Base-by-base conservation (phyloP, 192 early-diverging fungal genomes). In the Dispira simplex region DNA sequence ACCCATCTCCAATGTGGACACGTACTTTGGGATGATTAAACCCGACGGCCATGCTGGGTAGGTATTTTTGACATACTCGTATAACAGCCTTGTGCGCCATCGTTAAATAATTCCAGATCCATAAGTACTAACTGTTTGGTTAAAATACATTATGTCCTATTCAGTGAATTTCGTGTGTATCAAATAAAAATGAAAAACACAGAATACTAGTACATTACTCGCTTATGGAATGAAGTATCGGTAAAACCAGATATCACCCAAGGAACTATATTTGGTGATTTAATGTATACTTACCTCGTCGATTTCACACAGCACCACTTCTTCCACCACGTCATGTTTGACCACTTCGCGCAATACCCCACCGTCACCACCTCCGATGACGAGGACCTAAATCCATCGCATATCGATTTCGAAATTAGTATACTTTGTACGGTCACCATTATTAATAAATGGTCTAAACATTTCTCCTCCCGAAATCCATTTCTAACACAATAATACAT, bases 341-440 rank as follows among this genome's bases (percentile, higher is more conserved):
- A 83, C 83, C 23, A 84, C 68, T 65, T 84, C 83, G 32, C 83
- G 79, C 16, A 84, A 69, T 18, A 84, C 83, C 51, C 83, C 83
- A 44, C 83, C 83, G 65, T 84, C 83, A 43, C 83, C 83, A 44
- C 83, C 83, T 26, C 83, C 83, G 67, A 84, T 78, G 58, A 84
- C 83, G 25, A 84, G 74, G 1, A 51, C 48, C 48, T 51, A 23
- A 23, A 51, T 51, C 4, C 48, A 51, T 51, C 32, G 32, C 32
- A 39, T 6, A 39, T 39, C 6, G 32, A 39, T 39, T 39, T 51
- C 48, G 9, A 51, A 23, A 23, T 23, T 20, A 51, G 21, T 51
- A 51, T 16, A 4, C 48, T 1, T 16, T 1, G 48, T 51, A 39
- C 32, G 3, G 48, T 51, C 48, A 9, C 18, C 1, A 20, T 51